Conservation (phyloP, 2,329 filamentous ascomycete species). For the Verticillium zaregamsianum region DNA sequence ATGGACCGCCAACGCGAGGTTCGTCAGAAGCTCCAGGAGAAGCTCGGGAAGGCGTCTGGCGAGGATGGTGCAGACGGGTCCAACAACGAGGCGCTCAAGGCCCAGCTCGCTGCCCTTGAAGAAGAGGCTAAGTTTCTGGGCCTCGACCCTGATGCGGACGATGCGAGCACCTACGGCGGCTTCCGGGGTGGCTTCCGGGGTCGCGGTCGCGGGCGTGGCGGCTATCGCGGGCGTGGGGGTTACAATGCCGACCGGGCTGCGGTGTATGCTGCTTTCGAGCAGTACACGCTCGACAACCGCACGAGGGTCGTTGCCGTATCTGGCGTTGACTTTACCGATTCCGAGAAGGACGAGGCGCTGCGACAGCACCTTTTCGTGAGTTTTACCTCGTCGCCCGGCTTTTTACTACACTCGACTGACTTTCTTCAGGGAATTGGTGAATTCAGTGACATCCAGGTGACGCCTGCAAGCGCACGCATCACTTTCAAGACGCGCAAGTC, state of each 20-base stretch:
- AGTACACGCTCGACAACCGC: conserved; percentile 71
- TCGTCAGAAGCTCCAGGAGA: conserved; percentile 56
- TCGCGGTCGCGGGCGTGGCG: conserved; percentile 37
- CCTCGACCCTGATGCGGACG: conserved; percentile 52
- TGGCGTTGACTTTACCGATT: conserved; percentile 58
- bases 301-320: conserved; percentile 63
- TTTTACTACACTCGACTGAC: not conserved
- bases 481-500: conserved; percentile 65
- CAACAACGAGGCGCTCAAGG: conserved; percentile 61
- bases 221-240: conserved; percentile 31
- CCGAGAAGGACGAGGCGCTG: conserved; percentile 63
- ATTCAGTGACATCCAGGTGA: conserved; percentile 53
- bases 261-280: conserved; percentile 52
- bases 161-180: conserved; percentile 18
- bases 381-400: conserved; percentile 6
- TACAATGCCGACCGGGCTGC: conserved; percentile 30
- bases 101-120: conserved; percentile 68
- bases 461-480: conserved; percentile 44
- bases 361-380: conserved; percentile 68
- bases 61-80: conserved; percentile 18
- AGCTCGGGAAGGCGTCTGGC: conserved; percentile 32
- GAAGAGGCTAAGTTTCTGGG: conserved; percentile 68
- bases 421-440: conserved; percentile 53
- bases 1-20: conserved; percentile 62
- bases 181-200: conserved; percentile 28